These are phyloP conservation scores for Scutellaria barbata DNA, from an alignment of 257 asterid species.

Conservation along the genomic window DNA sequence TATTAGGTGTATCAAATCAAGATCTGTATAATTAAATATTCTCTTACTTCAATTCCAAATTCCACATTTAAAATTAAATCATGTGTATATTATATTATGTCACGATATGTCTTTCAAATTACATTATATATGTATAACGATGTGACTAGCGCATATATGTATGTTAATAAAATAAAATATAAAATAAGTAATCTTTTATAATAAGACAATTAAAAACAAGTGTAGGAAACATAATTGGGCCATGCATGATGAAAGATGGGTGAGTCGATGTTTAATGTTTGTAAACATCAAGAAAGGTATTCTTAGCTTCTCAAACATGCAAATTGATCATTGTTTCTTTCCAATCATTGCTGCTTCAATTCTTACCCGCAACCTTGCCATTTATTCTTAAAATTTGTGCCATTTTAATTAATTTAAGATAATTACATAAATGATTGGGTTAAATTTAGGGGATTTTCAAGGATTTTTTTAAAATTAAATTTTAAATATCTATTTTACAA, in stretches of 20 bases:
- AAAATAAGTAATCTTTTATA: background rate
- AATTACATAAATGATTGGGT: background rate
- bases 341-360: constrained; percentile 36
- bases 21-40: too few species aligned
- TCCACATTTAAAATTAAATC: too few species aligned
- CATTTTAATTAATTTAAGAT: constrained; percentile 17
- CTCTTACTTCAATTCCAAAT: too few species aligned
- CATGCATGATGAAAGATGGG: constrained; percentile 2
- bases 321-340: constrained; percentile 40
- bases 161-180: too few species aligned
- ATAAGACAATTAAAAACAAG: background rate
- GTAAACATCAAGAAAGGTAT: constrained; percentile 30
- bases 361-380: constrained; percentile 22
- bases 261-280: constrained; percentile 22
- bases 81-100: too few species aligned
- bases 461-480: too few species aligned
- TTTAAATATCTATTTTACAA: too few species aligned
- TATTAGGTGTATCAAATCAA: too few species aligned
- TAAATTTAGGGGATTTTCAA: too few species aligned
- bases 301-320: constrained; percentile 40
- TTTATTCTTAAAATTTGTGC: constrained; percentile 36
- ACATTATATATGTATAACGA: too few species aligned
- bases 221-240: constrained; percentile 13
- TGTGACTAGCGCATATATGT: too few species aligned
- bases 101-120: too few species aligned